These are phyloP conservation scores for Schizochytrium sp. DNA, from an alignment of 108 stramenopile genomes.

Conservation along the genomic window DNA sequence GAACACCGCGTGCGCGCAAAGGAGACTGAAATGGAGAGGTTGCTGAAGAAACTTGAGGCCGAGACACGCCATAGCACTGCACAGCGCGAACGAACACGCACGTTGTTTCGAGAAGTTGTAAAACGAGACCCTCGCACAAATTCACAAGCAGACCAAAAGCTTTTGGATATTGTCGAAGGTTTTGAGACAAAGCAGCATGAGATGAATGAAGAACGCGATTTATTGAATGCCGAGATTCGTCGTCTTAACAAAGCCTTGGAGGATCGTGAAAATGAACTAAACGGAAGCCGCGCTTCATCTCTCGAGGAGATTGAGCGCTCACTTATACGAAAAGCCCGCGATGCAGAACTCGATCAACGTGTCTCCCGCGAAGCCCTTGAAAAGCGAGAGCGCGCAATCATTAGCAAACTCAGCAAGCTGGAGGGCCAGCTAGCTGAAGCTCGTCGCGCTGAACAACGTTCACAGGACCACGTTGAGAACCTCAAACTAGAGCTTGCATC, in stretches of 20 bases:
- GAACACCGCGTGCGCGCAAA: constrained; percentile 64
- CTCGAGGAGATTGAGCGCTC: constrained; percentile 14
- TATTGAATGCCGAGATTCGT: constrained; percentile 47
- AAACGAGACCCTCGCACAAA: constrained; percentile 47
- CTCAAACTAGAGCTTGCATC: constrained; percentile 60
- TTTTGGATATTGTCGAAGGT: constrained; percentile 58
- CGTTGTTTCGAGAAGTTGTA: constrained; percentile 14
- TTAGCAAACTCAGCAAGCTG: constrained; percentile 59
- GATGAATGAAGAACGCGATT: constrained; percentile 53
- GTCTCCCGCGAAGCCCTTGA: constrained; percentile 34
- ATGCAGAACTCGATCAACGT: constrained; percentile 40
- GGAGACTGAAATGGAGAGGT: constrained; percentile 58
- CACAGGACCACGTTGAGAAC: constrained; percentile 53
- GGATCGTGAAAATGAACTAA: constrained; percentile 56
- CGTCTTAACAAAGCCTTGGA: constrained; percentile 45
- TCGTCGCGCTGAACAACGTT: constrained; percentile 12
- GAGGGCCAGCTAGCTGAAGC: constrained; percentile 54
- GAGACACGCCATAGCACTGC: neutral
- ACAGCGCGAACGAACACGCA: neutral
- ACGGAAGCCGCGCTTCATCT: neutral
- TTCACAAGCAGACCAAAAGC: constrained; percentile 58
- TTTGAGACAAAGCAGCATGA: constrained; percentile 60
- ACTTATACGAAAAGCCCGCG: neutral
- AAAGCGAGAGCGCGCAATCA: neutral
- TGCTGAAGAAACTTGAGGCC: constrained; percentile 61